Percentiles rank a stretch among this genome's conserved stretches.
Conservation (phyloP, 179 eudicot genomes). For the Silene vulgaris region DNA sequence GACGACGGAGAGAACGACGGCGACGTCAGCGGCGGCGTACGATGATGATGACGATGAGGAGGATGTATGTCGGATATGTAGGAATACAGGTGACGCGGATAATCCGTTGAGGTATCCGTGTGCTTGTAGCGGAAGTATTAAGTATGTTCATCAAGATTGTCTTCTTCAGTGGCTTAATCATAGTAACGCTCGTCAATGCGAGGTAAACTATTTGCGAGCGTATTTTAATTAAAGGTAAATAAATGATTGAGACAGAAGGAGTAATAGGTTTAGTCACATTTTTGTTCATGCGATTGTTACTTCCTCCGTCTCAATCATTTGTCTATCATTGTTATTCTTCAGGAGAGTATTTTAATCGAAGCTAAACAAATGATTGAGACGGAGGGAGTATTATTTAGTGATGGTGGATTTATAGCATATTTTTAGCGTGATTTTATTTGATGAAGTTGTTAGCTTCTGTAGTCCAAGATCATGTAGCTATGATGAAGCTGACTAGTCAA, state of each 20-base stretch:
- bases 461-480: conserved; percentile 18
- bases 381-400: neutral
- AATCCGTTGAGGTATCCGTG: conserved; percentile 85
- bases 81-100: conserved; percentile 80
- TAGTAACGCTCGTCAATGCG: conserved; percentile 92
- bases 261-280: too few relatives aligned
- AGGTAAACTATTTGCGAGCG: conserved; percentile 36
- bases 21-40: neutral
- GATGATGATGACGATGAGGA: conserved; percentile 65
- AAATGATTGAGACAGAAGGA: too few relatives aligned
- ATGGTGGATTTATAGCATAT: too few relatives aligned
- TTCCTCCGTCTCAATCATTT: neutral
- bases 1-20: neutral
- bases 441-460: too few relatives aligned
- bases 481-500: conserved; percentile 24
- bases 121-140: conserved; percentile 94
- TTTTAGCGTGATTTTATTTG: too few relatives aligned
- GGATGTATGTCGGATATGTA: conserved; percentile 88
- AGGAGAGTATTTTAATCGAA: too few relatives aligned
- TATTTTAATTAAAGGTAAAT: neutral
- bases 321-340: neutral
- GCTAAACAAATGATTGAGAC: neutral
- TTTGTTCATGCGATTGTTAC: neutral
- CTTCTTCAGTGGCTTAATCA: conserved; percentile 97
- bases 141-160: conserved; percentile 92